phyloP scores from a whole-genome alignment of 106 monocot species.

The Narthecium ossifragum region DNA sequence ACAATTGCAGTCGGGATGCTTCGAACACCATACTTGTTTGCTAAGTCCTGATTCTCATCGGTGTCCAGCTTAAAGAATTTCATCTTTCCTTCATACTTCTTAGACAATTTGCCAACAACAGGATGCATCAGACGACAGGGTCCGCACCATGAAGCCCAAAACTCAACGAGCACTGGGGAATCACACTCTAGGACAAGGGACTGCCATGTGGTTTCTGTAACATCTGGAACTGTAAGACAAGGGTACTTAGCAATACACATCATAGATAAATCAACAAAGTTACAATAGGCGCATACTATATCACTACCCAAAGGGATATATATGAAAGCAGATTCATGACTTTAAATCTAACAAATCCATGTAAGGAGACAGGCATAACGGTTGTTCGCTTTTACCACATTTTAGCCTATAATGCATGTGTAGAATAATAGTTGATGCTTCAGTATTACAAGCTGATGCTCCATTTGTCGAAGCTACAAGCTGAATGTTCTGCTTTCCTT shows the following conservation, averaged over 20 bases:
- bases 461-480: too few species aligned
- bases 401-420: too few species aligned
- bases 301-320: too few species aligned
- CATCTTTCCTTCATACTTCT: constrained; percentile 51
- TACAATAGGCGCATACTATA: background rate
- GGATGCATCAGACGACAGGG: constrained; percentile 63
- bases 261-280: background rate
- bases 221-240: constrained; percentile 45
- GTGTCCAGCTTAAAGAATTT: constrained; percentile 63
- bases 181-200: constrained; percentile 38
- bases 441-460: too few species aligned
- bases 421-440: too few species aligned
- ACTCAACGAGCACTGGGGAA: constrained; percentile 54
- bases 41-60: constrained; percentile 54
- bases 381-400: too few species aligned
- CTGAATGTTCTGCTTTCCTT: too few species aligned
- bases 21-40: constrained; percentile 54
- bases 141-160: constrained; percentile 81
- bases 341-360: too few species aligned
- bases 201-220: constrained; percentile 53
- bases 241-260: background rate
- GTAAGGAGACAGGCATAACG: too few species aligned
- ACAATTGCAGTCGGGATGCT: constrained; percentile 72
- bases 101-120: constrained; percentile 43
- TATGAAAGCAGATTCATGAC: too few species aligned